A percentile compares a stretch with the other conserved stretches of the same genome.
Conservation (phyloP, 768 basidiomycete genomes). For the Lactarius deliciosus region DNA sequence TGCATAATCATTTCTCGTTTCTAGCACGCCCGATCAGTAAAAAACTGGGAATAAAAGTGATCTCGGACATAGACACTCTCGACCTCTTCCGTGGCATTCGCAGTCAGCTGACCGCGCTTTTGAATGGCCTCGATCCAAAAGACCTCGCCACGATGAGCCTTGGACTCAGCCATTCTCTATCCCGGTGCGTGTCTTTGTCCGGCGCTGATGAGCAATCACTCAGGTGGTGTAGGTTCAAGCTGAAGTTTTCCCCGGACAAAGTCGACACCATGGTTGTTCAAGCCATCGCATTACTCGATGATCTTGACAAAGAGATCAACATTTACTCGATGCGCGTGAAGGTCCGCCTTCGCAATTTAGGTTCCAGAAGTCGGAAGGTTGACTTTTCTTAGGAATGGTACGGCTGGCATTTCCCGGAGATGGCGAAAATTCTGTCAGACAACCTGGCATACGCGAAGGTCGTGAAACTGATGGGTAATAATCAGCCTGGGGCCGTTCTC, state of each 20-base stretch:
- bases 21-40: constrained; percentile 69
- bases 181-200: constrained; percentile 57
- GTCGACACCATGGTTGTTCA: constrained; percentile 99
- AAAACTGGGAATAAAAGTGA: constrained; percentile 88
- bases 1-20: background rate
- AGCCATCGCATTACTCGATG: constrained; percentile 95
- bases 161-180: constrained; percentile 95
- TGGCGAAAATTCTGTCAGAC: constrained; percentile 97
- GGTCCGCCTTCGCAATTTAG: constrained; percentile 43
- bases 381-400: constrained; percentile 90
- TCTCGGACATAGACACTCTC: constrained; percentile 53
- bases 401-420: constrained; percentile 99
- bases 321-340: constrained; percentile 99
- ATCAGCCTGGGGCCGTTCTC: background rate
- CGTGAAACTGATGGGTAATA: constrained; percentile 83
- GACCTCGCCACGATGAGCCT: constrained; percentile 97
- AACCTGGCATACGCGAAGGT: constrained; percentile 97
- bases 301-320: constrained; percentile 99
- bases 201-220: background rate
- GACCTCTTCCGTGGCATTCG: constrained; percentile 98
- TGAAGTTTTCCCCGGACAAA: constrained; percentile 99
- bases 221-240: constrained; percentile 71
- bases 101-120: constrained; percentile 77
- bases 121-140: constrained; percentile 90
- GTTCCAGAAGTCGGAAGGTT: constrained; percentile 1